Evolutionary conservation across 495 filamentous ascomycete genomes (phyloP).

Genomic region (Oleoguttula mirabilis): DNA sequence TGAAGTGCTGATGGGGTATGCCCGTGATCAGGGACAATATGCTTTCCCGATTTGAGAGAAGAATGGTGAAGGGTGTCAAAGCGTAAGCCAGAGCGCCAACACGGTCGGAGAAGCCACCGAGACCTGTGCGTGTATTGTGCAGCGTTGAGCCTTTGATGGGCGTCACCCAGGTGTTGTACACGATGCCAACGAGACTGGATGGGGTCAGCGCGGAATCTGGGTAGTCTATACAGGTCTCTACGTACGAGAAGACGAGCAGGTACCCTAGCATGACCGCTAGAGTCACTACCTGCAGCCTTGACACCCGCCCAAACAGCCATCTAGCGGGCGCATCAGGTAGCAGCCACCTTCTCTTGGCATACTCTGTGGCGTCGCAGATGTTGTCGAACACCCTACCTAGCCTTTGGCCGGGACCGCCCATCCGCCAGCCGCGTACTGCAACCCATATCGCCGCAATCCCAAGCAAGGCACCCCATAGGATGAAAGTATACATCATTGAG

Average conservation of each 20-base stretch:
- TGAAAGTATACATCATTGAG: conserved; percentile 49
- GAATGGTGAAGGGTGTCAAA: conserved; percentile 49
- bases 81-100: conserved; percentile 54
- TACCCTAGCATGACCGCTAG: conserved; percentile 41
- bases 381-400: conserved; percentile 4
- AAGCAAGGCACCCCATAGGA: conserved; percentile 46
- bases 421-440: conserved; percentile 15
- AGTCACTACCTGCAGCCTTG: conserved; percentile 38
- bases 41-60: conserved; percentile 47
- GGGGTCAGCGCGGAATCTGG: neutral
- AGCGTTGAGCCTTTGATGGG: conserved; percentile 39
- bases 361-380: conserved; percentile 7
- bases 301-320: conserved; percentile 30
- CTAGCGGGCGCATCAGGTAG: conserved; percentile 10
- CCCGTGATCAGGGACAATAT: conserved; percentile 50
- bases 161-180: conserved; percentile 47
- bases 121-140: conserved; percentile 44
- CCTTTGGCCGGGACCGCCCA: neutral
- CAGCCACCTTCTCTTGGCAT: conserved; percentile 16
- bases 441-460: conserved; percentile 41
- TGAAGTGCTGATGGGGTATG: conserved; percentile 55
- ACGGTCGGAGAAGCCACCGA: conserved; percentile 51
- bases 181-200: conserved; percentile 40
- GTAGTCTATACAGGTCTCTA: neutral
- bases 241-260: conserved; percentile 46